Conservation (phyloP, 2,329 filamentous ascomycete species). For the Tolypocladium tundrense region DNA sequence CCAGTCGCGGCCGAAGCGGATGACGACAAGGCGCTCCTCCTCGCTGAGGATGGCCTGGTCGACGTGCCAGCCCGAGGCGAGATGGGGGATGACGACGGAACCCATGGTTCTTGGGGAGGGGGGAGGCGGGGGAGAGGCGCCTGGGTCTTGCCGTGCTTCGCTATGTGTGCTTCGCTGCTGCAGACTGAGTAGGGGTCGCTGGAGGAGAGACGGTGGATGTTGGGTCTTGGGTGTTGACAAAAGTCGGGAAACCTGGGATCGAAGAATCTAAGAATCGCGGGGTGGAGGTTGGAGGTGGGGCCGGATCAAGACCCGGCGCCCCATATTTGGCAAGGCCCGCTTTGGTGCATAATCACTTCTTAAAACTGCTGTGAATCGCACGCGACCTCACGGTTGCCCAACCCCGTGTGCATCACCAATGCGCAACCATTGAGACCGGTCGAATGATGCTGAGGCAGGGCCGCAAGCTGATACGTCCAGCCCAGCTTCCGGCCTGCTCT, state of each 20-base stretch:
- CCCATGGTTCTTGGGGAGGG: constrained; percentile 37
- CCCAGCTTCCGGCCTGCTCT: neutral
- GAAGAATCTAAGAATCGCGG: neutral
- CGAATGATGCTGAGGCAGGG: neutral
- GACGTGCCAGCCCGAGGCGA: constrained; percentile 92
- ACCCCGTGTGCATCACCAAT: neutral
- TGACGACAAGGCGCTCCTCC: constrained; percentile 86
- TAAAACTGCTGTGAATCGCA: too few relatives aligned
- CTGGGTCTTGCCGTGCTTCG: neutral
- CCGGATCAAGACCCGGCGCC: neutral
- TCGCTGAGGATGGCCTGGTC: constrained; percentile 86
- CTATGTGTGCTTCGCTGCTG: neutral
- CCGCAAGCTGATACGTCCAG: neutral
- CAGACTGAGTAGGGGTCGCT: neutral
- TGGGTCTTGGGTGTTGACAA: neutral
- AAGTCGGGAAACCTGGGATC: neutral
- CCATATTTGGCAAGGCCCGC: neutral
- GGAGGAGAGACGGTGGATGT: neutral
- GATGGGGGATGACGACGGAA: constrained; percentile 84
- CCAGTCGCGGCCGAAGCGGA: constrained; percentile 83
- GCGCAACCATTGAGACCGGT: neutral
- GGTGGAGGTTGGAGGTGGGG: neutral
- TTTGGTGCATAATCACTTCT: neutral
- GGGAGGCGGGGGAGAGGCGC: neutral
- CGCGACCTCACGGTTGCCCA: neutral